Base-by-base conservation (phyloP, 1,284 basidiomycete species). In the Pseudozyma sp. region DNA sequence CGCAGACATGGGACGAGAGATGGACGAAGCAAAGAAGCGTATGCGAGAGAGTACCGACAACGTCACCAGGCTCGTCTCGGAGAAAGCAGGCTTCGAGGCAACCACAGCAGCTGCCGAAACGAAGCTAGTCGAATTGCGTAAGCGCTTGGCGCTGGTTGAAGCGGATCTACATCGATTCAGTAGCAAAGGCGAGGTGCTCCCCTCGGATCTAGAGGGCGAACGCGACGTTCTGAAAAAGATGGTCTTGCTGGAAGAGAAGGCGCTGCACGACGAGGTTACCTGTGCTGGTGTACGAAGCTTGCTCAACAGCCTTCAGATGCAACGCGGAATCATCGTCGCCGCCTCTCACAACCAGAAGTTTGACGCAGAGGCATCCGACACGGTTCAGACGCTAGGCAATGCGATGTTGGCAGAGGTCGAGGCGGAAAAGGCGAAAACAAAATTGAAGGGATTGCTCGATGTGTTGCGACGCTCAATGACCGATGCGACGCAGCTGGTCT, bases 301-400 rank as follows among this genome's bases (percentile, higher is more conserved):
- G 9, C 88, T 87, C 58, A 93, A 93, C 80, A 90, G 92, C 13
- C 88, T 87, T 52, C 90, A 90, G 37, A 91, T 94, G 87, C 92
- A 96, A 79, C 90, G 93, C 33, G 92, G 91, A 9, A 90, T 91
- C 34, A 88, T 97, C 73, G 89, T 91, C 30, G 92, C 92, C 11
- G 89, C 92, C 33, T 90, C 90, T 51, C 91, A 94, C 81, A 88
- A 92, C 50, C 89, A 93, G 69, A 90, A 90, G 75, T 86, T 94
- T 47, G 93, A 94, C 75, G 90, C 91, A n/a, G 83, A 89, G 30
- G 89, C 88, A 68, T 84, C 90, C 16, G 90, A 92, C 60, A 90
- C 89, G 65, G 86, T 96, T 78, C 91, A 90, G 78, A 87, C 91
- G 11, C 89, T 92, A 61, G 90, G 91, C 1, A 87, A 88, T 54